These are phyloP conservation scores for Sambucus nigra DNA, from an alignment of 129 eudicot genomes.

Conservation along the genomic window DNA sequence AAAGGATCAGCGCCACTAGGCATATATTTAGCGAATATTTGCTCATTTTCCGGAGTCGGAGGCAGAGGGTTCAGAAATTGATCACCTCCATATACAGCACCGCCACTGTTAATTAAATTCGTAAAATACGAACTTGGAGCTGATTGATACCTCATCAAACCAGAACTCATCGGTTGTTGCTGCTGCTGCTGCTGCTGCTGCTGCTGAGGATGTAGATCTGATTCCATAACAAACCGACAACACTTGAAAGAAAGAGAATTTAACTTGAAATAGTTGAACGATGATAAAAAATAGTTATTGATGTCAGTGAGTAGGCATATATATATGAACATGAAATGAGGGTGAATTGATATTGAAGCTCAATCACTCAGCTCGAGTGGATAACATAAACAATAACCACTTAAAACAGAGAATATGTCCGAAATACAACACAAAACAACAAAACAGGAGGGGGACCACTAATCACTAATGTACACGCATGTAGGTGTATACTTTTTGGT, in stretches of 20 bases:
- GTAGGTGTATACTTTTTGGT: too few species aligned
- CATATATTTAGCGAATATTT: conserved; percentile 29
- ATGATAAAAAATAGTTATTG: neutral
- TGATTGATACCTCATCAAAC: conserved; percentile 62
- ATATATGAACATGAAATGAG: neutral
- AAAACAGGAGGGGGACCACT: too few species aligned
- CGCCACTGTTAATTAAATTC: conserved; percentile 22
- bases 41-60: conserved; percentile 36
- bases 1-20: conserved; percentile 18
- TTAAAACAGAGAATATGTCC: neutral
- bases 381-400: neutral
- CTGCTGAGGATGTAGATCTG: neutral
- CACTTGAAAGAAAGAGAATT: neutral
- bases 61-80: conserved; percentile 35
- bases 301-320: too few species aligned
- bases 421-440: too few species aligned
- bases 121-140: conserved; percentile 77
- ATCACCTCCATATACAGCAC: conserved; percentile 34
- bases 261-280: neutral
- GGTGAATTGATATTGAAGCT: neutral
- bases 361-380: neutral
- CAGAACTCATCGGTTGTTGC: conserved; percentile 37
- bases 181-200: conserved; percentile 13
- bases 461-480: too few species aligned
- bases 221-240: neutral